Conservation (phyloP, 1,284 basidiomycete species). For the Papiliotrema fonsecae region DNA sequence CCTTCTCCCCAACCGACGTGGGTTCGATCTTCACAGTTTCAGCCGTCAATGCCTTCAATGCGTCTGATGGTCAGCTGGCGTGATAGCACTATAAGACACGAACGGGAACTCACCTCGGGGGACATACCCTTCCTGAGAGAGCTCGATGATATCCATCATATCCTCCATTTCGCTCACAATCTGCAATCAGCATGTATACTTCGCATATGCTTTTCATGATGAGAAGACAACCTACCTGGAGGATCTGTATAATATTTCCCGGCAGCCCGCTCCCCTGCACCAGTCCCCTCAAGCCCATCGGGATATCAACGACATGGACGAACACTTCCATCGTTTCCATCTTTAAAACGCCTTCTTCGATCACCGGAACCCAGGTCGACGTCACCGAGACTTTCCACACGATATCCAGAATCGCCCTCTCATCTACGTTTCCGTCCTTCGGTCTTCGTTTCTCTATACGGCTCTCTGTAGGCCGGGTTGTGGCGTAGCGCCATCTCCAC, state of each 20-base stretch:
- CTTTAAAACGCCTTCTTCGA: background rate
- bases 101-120: background rate
- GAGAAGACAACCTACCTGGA: background rate
- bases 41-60: too few relatives aligned
- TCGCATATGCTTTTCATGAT: background rate
- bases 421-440: too few relatives aligned
- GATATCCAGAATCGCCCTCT: background rate
- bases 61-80: too few relatives aligned
- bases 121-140: background rate
- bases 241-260: background rate
- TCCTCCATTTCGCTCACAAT: background rate
- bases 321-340: background rate
- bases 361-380: background rate
- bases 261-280: background rate
- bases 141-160: background rate
- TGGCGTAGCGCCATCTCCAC: background rate
- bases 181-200: background rate
- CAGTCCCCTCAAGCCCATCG: too few relatives aligned
- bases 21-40: too few relatives aligned
- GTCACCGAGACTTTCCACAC: background rate
- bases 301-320: background rate
- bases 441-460: too few relatives aligned
- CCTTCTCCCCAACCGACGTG: too few relatives aligned
- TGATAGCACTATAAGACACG: too few relatives aligned
- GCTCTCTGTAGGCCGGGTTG: too few relatives aligned